These are phyloP conservation scores for Pistacia integerrima DNA, from an alignment of 345 rosid species.

Conservation along the genomic window DNA sequence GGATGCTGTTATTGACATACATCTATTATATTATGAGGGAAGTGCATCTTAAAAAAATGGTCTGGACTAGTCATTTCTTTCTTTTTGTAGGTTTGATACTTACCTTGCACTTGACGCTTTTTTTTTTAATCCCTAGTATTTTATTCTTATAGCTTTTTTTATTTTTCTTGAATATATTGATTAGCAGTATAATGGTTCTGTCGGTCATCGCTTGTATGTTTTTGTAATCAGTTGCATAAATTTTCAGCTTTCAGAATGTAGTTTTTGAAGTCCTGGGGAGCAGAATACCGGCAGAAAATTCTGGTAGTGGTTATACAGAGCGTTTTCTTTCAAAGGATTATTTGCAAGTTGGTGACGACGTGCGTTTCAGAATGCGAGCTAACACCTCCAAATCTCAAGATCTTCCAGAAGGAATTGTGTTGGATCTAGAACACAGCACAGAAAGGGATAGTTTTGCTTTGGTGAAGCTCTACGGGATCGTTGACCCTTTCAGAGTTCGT, in stretches of 20 bases:
- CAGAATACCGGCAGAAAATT: slow-evolving; percentile 39
- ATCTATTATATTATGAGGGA: too few species aligned
- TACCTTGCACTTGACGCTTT: too few species aligned
- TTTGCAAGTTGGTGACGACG: slow-evolving; percentile 70
- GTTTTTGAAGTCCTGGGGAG: slow-evolving; percentile 40
- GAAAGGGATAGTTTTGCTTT: slow-evolving; percentile 67
- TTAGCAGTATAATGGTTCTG: not conserved
- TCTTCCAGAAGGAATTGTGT: slow-evolving; percentile 80
- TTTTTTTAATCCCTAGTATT: not conserved
- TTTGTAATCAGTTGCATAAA: slow-evolving; percentile 12
- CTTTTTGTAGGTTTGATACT: too few species aligned
- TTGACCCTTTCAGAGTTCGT: slow-evolving; percentile 78
- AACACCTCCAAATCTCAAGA: slow-evolving; percentile 60
- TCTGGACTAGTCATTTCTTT: too few species aligned
- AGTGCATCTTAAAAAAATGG: too few species aligned
- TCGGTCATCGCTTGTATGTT: not conserved
- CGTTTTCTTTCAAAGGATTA: slow-evolving; percentile 85
- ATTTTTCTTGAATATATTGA: slow-evolving; percentile 14
- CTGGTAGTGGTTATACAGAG: slow-evolving; percentile 59
- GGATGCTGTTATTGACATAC: too few species aligned
- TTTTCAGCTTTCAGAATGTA: slow-evolving; percentile 64
- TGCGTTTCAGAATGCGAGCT: slow-evolving; percentile 81
- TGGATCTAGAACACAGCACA: slow-evolving; percentile 59
- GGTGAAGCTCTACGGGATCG: slow-evolving; percentile 84
- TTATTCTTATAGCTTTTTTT: not conserved